Conservation (phyloP, 108 stramenopile species). For the Cyclotella atomus region DNA sequence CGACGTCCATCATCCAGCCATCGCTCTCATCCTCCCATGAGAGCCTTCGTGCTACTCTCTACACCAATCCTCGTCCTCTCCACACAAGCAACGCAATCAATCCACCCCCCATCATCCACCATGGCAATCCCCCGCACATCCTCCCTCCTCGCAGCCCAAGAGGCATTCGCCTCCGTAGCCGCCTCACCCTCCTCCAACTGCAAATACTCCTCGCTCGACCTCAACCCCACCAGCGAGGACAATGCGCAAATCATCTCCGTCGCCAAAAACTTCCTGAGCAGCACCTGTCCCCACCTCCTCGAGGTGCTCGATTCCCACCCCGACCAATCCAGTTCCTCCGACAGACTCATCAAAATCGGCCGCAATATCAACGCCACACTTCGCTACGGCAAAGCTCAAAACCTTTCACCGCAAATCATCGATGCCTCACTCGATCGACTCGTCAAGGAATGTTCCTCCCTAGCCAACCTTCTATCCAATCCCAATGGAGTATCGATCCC, state of each 20-base stretch:
- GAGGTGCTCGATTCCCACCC: slow-evolving; percentile 19
- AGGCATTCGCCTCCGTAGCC: slow-evolving; percentile 5
- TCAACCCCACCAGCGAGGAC: slow-evolving; percentile 19
- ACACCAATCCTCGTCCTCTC: neutral
- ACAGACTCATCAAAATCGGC: slow-evolving; percentile 78
- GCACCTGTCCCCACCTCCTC: slow-evolving; percentile 46
- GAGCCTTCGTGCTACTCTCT: no score
- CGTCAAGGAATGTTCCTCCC: slow-evolving; percentile 54
- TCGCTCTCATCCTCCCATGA: no score
- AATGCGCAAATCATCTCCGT: slow-evolving; percentile 40
- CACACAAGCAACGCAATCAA: neutral
- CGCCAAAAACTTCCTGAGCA: slow-evolving; percentile 55
- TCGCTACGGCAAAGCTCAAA: slow-evolving; percentile 14
- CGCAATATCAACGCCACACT: slow-evolving; percentile 59
- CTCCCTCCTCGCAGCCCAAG: slow-evolving; percentile 6
- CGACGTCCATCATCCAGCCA: no score
- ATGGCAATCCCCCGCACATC: slow-evolving; percentile 2
- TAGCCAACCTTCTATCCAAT: slow-evolving; percentile 18
- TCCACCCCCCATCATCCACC: neutral
- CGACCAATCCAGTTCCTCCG: slow-evolving; percentile 41
- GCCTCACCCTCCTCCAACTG: neutral
- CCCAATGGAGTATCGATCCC: slow-evolving; percentile 59
- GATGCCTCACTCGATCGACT: slow-evolving; percentile 47
- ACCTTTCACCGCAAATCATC: slow-evolving; percentile 7
- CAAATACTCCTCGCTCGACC: slow-evolving; percentile 26